Percentiles rank a stretch among this genome's conserved stretches.
phyloP scores from a whole-genome alignment of 2,329 filamentous ascomycete species.

The Talaromyces sp. region DNA sequence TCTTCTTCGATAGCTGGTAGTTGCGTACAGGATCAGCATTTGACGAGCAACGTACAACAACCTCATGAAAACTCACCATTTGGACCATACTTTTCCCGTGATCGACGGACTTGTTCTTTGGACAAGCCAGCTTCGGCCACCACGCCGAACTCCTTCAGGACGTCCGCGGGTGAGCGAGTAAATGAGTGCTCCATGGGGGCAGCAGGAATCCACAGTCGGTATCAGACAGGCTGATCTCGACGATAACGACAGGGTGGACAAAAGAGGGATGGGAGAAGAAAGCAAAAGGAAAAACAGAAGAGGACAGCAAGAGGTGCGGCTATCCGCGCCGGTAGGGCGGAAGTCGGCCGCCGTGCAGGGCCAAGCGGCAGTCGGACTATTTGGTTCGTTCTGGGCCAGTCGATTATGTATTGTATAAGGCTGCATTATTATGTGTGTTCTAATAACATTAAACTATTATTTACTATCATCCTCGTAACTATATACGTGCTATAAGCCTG shows the following conservation, averaged over 20 bases:
- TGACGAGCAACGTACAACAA: neutral
- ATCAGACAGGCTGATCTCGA: conserved; percentile 4
- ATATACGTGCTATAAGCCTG: no score
- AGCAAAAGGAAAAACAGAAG: conserved; percentile 11
- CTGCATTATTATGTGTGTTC: no score
- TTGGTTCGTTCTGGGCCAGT: no score
- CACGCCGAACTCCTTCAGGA: conserved; percentile 48
- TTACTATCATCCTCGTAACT: no score
- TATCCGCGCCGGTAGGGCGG: neutral
- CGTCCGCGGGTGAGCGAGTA: conserved; percentile 43
- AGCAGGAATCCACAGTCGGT: conserved; percentile 3
- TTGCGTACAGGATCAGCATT: neutral
- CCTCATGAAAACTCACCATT: conserved; percentile 44
- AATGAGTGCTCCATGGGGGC: conserved; percentile 49
- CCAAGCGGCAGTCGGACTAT: neutral
- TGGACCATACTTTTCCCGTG: conserved; percentile 45
- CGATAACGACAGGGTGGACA: conserved; percentile 8
- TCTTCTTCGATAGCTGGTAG: conserved; percentile 69
- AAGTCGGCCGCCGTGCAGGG: neutral
- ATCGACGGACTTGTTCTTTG: conserved; percentile 41
- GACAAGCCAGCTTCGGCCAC: conserved; percentile 46
- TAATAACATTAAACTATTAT: no score
- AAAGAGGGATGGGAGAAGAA: conserved; percentile 14
- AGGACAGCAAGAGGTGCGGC: neutral
- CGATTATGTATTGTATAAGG: no score